Conservation (phyloP, 73 alveolate genomes). For the Stentor coeruleus region DNA sequence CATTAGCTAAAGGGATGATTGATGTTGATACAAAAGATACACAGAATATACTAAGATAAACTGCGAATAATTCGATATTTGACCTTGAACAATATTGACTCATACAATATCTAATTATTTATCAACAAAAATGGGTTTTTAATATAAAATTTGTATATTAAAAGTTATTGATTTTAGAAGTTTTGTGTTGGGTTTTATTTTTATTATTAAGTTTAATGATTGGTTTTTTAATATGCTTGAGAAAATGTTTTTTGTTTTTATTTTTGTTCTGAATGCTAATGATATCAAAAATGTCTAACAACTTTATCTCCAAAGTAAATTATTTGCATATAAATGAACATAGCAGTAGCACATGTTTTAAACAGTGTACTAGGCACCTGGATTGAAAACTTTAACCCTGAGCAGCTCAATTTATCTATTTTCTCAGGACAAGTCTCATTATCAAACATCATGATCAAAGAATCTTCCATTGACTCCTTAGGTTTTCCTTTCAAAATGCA, state of each 20-base stretch:
- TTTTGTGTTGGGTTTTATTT: not conserved
- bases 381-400: constrained; percentile 53
- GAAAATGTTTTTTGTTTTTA: too few relatives aligned
- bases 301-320: too few relatives aligned
- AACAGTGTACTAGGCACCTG: constrained; percentile 51
- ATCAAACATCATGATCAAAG: constrained; percentile 35
- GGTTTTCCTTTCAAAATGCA: constrained; percentile 55
- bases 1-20: not conserved
- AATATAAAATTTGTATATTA: too few relatives aligned
- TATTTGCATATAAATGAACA: too few relatives aligned
- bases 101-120: too few relatives aligned
- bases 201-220: constrained; percentile 9
- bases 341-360: constrained; percentile 42
- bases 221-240: too few relatives aligned
- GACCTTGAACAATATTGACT: too few relatives aligned
- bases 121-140: too few relatives aligned
- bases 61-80: too few relatives aligned
- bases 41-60: not conserved
- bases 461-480: constrained; percentile 38
- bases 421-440: constrained; percentile 46
- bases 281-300: too few relatives aligned
- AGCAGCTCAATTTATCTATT: constrained; percentile 49
- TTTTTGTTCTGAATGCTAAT: too few relatives aligned
- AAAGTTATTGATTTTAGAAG: not conserved
- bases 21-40: not conserved